Evolutionary conservation across 2,329 filamentous ascomycete genomes (phyloP).

Genomic region (Boeremia exigua): DNA sequence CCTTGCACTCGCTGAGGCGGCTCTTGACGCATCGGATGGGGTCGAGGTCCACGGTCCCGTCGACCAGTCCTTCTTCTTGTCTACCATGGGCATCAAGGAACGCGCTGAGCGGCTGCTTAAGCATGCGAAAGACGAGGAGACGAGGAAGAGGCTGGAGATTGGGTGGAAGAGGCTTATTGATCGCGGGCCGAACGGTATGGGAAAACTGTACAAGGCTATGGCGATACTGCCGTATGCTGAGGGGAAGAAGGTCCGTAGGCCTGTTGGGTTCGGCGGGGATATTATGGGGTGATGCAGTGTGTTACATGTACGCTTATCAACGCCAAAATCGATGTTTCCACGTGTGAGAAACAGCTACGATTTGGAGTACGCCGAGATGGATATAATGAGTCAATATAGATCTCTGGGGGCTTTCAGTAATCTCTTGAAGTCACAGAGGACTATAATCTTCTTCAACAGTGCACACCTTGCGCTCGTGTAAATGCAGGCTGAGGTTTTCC

Average conservation of each 20-base stretch:
- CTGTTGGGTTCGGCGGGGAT: constrained; percentile 89
- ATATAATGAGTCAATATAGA: no score
- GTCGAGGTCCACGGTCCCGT: constrained; percentile 94
- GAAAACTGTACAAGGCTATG: constrained; percentile 90
- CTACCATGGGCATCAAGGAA: constrained; percentile 76
- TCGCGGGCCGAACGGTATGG: constrained; percentile 83
- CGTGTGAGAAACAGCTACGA: no score
- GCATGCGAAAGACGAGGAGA: constrained; percentile 48
- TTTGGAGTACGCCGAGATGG: no score
- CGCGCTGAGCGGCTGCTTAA: constrained; percentile 39
- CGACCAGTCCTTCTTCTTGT: constrained; percentile 80
- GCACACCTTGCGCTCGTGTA: no score
- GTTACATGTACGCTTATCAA: no score
- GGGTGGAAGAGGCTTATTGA: constrained; percentile 87
- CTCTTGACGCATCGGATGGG: constrained; percentile 73
- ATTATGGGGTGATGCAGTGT: constrained; percentile 23
- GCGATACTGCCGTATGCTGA: constrained; percentile 74
- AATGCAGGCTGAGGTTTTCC: no score
- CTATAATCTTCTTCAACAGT: no score
- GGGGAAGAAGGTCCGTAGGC: constrained; percentile 73
- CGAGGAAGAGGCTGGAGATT: constrained; percentile 64
- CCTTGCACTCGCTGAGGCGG: constrained; percentile 80
- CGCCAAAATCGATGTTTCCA: no score
- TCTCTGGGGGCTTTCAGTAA: no score
- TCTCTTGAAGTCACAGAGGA: no score